A percentile compares a stretch with the other conserved stretches of the same genome.
These are phyloP conservation scores for Polysphondylium violaceum DNA, from an alignment of 78 protist species.

Conservation along the genomic window DNA sequence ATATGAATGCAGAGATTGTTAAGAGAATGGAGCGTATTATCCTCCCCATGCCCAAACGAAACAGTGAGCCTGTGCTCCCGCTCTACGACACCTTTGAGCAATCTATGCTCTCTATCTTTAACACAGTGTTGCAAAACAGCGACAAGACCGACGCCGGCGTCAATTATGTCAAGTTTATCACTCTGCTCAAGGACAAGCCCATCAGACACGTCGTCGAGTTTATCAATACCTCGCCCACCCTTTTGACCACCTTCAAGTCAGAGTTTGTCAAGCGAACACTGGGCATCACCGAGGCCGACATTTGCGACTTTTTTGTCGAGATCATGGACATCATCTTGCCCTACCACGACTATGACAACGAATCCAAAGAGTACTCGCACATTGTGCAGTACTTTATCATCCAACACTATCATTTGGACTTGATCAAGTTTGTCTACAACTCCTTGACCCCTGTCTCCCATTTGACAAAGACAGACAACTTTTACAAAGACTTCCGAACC, in stretches of 20 bases:
- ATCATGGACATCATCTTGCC: neutral
- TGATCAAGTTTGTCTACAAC: constrained; percentile 6
- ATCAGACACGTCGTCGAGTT: neutral
- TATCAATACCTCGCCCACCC: neutral
- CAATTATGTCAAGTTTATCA: neutral
- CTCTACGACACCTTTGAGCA: constrained; percentile 15
- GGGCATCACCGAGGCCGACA: neutral
- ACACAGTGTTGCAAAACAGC: neutral
- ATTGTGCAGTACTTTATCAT: constrained; percentile 8
- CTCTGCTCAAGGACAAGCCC: neutral
- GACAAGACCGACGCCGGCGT: neutral
- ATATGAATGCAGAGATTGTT: neutral
- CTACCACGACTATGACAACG: neutral
- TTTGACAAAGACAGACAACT: neutral
- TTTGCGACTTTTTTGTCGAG: neutral
- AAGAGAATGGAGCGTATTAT: neutral
- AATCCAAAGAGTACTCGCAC: neutral
- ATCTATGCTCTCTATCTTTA: neutral
- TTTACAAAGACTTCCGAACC: neutral
- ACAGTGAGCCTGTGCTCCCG: neutral
- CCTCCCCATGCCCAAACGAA: neutral
- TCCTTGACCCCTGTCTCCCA: neutral
- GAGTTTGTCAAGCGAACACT: constrained; percentile 23
- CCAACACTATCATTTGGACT: neutral
- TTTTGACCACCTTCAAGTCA: neutral